These are phyloP conservation scores for Fusarium beomiforme DNA, from an alignment of 2,329 filamentous ascomycete genomes.

Conservation along the genomic window DNA sequence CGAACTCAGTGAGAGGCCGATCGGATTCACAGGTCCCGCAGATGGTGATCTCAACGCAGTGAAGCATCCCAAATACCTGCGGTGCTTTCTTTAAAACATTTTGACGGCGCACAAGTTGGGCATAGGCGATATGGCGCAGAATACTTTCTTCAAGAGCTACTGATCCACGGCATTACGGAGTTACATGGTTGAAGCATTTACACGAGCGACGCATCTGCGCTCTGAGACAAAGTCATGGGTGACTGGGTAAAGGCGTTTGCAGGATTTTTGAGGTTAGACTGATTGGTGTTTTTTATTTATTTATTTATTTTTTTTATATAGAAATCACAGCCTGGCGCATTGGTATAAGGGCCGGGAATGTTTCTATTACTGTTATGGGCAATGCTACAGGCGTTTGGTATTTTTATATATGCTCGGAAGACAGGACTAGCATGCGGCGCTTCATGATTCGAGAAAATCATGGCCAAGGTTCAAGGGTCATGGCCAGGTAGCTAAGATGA, in stretches of 20 bases:
- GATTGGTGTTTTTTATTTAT: background rate
- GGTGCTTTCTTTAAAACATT: background rate
- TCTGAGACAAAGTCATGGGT: slow-evolving; percentile 9
- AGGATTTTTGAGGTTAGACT: background rate
- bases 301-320: background rate
- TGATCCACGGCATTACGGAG: slow-evolving; percentile 28
- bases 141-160: background rate
- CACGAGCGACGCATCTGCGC: slow-evolving; percentile 32
- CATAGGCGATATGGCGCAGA: slow-evolving; percentile 12
- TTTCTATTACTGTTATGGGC: slow-evolving; percentile 2
- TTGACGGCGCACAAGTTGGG: slow-evolving; percentile 3
- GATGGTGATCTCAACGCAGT: slow-evolving; percentile 2
- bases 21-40: slow-evolving; percentile 4
- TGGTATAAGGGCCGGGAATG: slow-evolving; percentile 7
- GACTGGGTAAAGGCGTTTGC: slow-evolving; percentile 23
- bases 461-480: background rate
- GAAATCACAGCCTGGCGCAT: slow-evolving; percentile 19
- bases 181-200: slow-evolving; percentile 36
- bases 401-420: slow-evolving; percentile 23
- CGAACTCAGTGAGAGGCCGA: slow-evolving; percentile 2
- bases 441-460: background rate
- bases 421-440: slow-evolving; percentile 33
- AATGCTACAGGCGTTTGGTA: slow-evolving; percentile 9
- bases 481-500: slow-evolving; percentile 1
- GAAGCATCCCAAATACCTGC: background rate